Percentiles rank a stretch among this genome's conserved stretches.
These are phyloP conservation scores for Monosporascus sp. DNA, from an alignment of 2,329 filamentous ascomycete genomes.

Conservation along the genomic window DNA sequence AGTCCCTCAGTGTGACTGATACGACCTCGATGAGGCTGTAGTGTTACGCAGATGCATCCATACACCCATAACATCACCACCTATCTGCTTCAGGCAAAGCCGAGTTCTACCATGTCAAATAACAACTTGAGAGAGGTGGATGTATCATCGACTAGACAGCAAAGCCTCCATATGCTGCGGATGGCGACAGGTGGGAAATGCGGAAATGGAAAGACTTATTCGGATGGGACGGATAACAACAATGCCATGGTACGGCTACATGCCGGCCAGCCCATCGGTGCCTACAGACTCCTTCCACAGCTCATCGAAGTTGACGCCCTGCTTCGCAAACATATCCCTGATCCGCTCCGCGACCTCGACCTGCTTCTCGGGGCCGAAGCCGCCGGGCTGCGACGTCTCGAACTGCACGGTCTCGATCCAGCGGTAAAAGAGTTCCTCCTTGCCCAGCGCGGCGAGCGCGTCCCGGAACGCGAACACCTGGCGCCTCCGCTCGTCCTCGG, in stretches of 20 bases:
- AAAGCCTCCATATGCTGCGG: too few relatives aligned
- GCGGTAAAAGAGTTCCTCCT: slow-evolving; percentile 83
- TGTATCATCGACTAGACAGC: too few relatives aligned
- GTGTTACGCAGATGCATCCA: too few relatives aligned
- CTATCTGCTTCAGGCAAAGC: too few relatives aligned
- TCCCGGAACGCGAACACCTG: slow-evolving; percentile 81
- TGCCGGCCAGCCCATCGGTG: slow-evolving; percentile 27
- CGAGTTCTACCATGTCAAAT: too few relatives aligned
- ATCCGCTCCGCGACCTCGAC: slow-evolving; percentile 67
- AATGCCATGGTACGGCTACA: slow-evolving; percentile 10
- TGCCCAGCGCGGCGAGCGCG: slow-evolving; percentile 66
- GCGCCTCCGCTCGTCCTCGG: slow-evolving; percentile 59
- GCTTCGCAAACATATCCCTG: slow-evolving; percentile 65
- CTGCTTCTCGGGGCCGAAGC: slow-evolving; percentile 72
- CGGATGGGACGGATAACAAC: not conserved
- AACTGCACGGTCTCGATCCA: slow-evolving; percentile 93
- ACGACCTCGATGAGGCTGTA: too few relatives aligned
- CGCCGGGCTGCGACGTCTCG: slow-evolving; percentile 72
- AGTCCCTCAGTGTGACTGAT: too few relatives aligned
- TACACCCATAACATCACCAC: too few relatives aligned
- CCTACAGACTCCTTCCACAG: slow-evolving; percentile 66
- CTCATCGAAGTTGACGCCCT: slow-evolving; percentile 76
- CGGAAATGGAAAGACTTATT: not conserved
- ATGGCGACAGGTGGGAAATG: too few relatives aligned
- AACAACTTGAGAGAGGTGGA: too few relatives aligned